Evolutionary conservation across 2,329 filamentous ascomycete species (phyloP).

Genomic region (Metarhizium sp.): DNA sequence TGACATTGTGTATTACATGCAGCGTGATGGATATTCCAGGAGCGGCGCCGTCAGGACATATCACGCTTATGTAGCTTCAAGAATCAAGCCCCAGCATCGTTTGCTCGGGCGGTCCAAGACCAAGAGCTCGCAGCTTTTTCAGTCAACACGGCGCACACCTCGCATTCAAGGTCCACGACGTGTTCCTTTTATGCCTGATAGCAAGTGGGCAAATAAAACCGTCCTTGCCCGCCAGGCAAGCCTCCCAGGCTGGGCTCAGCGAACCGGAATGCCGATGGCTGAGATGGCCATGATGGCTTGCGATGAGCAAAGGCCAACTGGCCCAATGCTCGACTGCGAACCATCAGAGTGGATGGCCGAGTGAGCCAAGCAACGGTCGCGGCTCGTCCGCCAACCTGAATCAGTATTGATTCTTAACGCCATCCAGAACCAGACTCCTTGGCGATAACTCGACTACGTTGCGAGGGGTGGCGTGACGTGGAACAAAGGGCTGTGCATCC

Average conservation of each 20-base stretch:
- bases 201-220: not conserved
- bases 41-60: not conserved
- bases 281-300: not conserved
- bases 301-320: not conserved
- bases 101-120: not conserved
- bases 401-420: not conserved
- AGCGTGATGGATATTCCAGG: not conserved
- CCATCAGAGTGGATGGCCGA: not conserved
- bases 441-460: not conserved
- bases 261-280: not conserved
- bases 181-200: not conserved
- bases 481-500: no score
- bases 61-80: not conserved
- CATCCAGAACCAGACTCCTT: not conserved
- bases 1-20: not conserved
- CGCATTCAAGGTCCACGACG: not conserved
- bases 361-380: not conserved
- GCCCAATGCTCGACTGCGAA: not conserved
- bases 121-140: not conserved
- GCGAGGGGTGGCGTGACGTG: not conserved
- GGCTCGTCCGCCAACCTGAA: not conserved
- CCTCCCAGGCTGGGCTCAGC: not conserved
- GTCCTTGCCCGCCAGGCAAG: not conserved
- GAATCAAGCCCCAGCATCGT: not conserved
- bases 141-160: not conserved